phyloP scores from a whole-genome alignment of 306 rosid genomes.

The Casuarina equisetifolia region DNA sequence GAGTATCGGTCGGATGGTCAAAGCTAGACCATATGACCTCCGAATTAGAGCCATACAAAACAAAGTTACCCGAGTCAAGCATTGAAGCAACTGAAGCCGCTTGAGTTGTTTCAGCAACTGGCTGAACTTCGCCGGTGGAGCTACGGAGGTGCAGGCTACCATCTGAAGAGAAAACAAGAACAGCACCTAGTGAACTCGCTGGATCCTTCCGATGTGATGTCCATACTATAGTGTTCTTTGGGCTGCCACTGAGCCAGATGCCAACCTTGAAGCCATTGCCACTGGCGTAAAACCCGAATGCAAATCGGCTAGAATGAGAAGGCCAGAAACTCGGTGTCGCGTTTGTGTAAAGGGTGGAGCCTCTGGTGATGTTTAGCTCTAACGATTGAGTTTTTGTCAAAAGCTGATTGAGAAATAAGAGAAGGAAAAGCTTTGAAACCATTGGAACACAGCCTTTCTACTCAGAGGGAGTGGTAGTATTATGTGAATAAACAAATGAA shows the following conservation, averaged over 20 bases:
- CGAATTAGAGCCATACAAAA: neutral
- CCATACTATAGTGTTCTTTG: neutral
- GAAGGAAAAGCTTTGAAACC: neutral
- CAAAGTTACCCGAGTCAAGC: slow-evolving; percentile 5
- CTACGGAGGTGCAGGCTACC: neutral
- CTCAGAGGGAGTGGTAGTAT: too few species aligned
- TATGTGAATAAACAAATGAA: too few species aligned
- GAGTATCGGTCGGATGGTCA: neutral
- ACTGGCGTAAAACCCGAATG: neutral
- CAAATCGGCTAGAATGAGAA: slow-evolving; percentile 4
- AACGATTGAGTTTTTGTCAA: neutral
- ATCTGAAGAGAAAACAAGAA: neutral
- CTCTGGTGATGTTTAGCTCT: neutral
- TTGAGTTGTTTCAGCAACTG: neutral
- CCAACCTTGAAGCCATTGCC: slow-evolving; percentile 6
- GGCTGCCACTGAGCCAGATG: slow-evolving; percentile 6
- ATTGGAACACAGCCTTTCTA: neutral
- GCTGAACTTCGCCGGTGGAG: neutral
- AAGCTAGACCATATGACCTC: neutral
- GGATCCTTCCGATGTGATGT: neutral
- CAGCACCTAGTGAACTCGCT: neutral
- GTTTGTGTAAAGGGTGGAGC: slow-evolving; percentile 7
- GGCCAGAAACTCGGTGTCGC: neutral
- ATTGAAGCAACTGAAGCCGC: slow-evolving; percentile 7
- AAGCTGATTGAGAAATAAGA: neutral